Evolutionary conservation across 2,329 filamentous ascomycete genomes (phyloP), one percentile per base, ranked within the genome.

Genomic region (Aspergillus thermomutatus): DNA sequence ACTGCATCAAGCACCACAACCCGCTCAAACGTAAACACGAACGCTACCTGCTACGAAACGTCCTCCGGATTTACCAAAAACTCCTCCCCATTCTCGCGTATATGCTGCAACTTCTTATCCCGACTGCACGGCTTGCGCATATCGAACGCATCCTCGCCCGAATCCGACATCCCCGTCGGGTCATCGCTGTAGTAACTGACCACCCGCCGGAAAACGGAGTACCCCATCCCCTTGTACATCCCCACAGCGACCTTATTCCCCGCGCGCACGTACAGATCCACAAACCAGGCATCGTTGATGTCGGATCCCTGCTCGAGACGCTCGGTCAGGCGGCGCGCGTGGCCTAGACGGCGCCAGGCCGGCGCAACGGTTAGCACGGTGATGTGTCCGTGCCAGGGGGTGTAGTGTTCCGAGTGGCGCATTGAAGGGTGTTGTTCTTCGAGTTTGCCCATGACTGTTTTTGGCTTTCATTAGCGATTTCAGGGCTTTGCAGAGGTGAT

Each of bases 371-470:
- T 97, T 52, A 99, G 82, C 37, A 93, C 94, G 4, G 94, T 99
- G 71, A 99, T 96, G 76, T 99, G 94, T 21, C 92, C 93, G 78
- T 99, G 94, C 91, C 92, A 97, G n/a, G 93, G 93, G n/a, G 96
- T 88, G 77, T 95, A 96, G 77, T 97, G 92, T 68, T 88, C 83
- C 50, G 91, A 94, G 68, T 86, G 86, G 58, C 85, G 82, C 72
- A 89, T 84, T 53, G 87, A 86, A 47, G 90, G 81, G 17, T 90
- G 88, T 54, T 91, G 95, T 62, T 91, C 87, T 79, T 97, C 93
- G 59, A 96, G 84, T 79, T 99, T 99, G 71, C 93, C 94, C 85
- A 99, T 96, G 72, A 99, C 92, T 96, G 63, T 52, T 43, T 45
- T 8, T 26, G 8, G 3, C 26, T 50, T 17, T 21, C 14, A 47